Percentiles rank a stretch among this genome's conserved stretches.
These are phyloP conservation scores for Populus hybrid DNA, from an alignment of 441 rosid species.

Conservation along the genomic window DNA sequence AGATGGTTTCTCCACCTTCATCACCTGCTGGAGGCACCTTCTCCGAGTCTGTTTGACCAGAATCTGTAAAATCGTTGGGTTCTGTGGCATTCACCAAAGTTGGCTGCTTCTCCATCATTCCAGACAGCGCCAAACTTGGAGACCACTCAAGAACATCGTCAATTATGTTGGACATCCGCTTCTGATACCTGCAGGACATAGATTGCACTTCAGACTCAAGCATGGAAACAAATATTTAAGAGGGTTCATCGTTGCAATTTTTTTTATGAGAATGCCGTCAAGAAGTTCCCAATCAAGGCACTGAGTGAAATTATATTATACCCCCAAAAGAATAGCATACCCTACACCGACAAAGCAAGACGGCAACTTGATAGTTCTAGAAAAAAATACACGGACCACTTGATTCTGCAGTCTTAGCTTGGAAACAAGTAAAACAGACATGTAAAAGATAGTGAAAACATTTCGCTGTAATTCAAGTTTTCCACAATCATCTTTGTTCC, in stretches of 20 bases:
- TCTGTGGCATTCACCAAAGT: slow-evolving; percentile 57
- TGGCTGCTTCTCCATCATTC: slow-evolving; percentile 84
- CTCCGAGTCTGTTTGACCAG: slow-evolving; percentile 36
- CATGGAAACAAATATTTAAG: not conserved
- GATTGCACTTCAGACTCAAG: slow-evolving; percentile 12
- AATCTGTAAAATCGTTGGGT: slow-evolving; percentile 42
- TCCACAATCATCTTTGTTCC: not conserved
- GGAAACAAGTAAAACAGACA: not conserved
- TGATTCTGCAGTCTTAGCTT: not conserved
- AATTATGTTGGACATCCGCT: too few relatives aligned
- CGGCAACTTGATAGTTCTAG: not conserved
- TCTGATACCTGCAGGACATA: slow-evolving; percentile 76
- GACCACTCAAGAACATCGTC: too few relatives aligned
- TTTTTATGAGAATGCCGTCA: not conserved
- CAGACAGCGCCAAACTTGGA: too few relatives aligned
- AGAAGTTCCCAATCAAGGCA: not conserved
- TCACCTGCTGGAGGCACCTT: slow-evolving; percentile 19
- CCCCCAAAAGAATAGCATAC: not conserved
- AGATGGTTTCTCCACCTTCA: slow-evolving; percentile 29
- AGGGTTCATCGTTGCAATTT: not conserved
- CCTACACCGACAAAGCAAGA: not conserved
- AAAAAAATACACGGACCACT: not conserved
- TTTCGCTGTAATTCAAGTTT: not conserved
- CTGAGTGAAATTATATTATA: not conserved
- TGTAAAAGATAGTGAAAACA: not conserved